phyloP scores from a whole-genome alignment of 805 yeast species.

The Saccharomycopsis oosterbeekiorum region DNA sequence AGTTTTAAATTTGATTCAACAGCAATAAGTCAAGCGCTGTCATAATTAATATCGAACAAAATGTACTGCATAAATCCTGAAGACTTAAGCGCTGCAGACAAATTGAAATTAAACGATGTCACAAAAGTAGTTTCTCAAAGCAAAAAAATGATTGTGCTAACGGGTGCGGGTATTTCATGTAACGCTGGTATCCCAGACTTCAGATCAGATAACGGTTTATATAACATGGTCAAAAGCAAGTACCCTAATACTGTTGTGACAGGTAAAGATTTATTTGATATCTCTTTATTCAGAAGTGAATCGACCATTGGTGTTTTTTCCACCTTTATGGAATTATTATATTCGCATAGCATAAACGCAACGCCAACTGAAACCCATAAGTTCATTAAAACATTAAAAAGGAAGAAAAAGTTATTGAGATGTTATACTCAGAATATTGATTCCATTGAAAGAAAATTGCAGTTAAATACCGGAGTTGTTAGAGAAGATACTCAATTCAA shows the following conservation, averaged over 20 bases:
- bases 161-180: constrained; percentile 96
- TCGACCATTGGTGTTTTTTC: constrained; percentile 66
- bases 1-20: too few species aligned
- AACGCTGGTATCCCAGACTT: constrained; percentile 97
- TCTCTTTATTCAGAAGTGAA: constrained; percentile 64
- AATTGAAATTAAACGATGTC: constrained; percentile 21
- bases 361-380: constrained; percentile 77
- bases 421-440: constrained; percentile 96
- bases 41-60: background rate
- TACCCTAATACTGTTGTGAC: constrained; percentile 52
- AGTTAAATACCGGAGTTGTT: constrained; percentile 47
- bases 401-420: constrained; percentile 56
- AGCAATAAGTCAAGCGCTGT: too few species aligned
- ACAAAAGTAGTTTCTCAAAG: constrained; percentile 24
- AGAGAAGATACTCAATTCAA: constrained; percentile 26
- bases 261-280: constrained; percentile 89
- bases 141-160: constrained; percentile 52
- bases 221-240: constrained; percentile 56
- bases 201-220: constrained; percentile 74
- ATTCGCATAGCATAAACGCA: constrained; percentile 54
- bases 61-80: background rate
- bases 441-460: constrained; percentile 63
- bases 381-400: constrained; percentile 54
- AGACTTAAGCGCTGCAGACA: background rate
- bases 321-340: constrained; percentile 77